A percentile compares a stretch with the other conserved stretches of the same genome.
Conservation (phyloP, 2,329 filamentous ascomycete genomes). For the Fusarium goolgardi region DNA sequence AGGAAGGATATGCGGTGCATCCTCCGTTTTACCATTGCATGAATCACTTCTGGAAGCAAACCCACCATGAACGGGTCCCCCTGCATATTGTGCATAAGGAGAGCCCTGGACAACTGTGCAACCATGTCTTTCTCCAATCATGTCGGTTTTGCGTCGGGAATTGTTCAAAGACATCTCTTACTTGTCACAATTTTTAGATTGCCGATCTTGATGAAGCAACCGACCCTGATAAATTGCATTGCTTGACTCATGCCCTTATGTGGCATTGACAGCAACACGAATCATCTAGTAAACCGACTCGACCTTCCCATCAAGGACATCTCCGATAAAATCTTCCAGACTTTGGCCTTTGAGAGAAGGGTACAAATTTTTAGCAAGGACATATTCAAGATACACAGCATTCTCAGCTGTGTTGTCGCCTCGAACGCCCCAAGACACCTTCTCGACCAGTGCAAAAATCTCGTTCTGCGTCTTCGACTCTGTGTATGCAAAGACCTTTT, state of each 20-base stretch:
- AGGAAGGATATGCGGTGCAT: neutral
- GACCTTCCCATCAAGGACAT: conserved; percentile 4
- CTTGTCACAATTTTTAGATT: neutral
- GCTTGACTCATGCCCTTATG: neutral
- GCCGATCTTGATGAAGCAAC: neutral
- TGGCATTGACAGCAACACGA: neutral
- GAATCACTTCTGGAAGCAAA: neutral
- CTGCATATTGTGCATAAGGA: neutral
- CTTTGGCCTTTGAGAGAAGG: conserved; percentile 3
- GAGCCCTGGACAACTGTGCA: neutral
- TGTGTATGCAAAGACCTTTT: conserved; percentile 9
- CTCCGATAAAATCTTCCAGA: neutral
- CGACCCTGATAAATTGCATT: neutral
- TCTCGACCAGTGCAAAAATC: neutral
- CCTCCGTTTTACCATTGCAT: neutral
- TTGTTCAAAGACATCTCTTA: neutral
- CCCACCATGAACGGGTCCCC: neutral
- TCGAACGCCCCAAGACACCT: conserved; percentile 15
- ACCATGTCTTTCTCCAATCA: neutral
- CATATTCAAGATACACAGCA: conserved; percentile 13
- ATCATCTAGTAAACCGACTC: neutral
- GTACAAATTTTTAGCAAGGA: conserved; percentile 16
- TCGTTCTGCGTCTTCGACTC: conserved; percentile 18
- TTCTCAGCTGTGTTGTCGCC: conserved; percentile 18
- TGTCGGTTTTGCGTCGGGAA: neutral